Percentiles rank a stretch among this genome's conserved stretches.
Evolutionary conservation across 805 yeast species (phyloP).

Genomic region (Priceomyces castillae): DNA sequence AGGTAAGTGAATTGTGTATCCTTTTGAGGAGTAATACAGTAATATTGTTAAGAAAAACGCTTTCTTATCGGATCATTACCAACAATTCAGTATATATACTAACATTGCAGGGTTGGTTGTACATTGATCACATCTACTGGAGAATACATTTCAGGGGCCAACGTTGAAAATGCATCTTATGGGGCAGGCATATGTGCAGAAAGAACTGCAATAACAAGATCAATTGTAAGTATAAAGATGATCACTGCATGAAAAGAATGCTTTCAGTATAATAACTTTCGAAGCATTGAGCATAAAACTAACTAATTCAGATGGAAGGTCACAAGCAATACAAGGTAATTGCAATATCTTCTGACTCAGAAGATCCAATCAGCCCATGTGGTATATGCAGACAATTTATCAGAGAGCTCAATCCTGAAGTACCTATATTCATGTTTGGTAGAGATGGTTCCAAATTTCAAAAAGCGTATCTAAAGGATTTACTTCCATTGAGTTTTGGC

Average conservation of each 20-base stretch:
- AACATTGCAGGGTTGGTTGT: slow-evolving; percentile 67
- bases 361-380: slow-evolving; percentile 74
- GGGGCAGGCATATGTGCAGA: slow-evolving; percentile 52
- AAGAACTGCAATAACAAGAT: slow-evolving; percentile 34
- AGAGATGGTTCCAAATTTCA: slow-evolving; percentile 44
- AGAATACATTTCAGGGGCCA: slow-evolving; percentile 65
- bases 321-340: slow-evolving; percentile 50
- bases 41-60: too few species aligned
- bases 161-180: slow-evolving; percentile 90
- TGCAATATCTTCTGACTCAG: slow-evolving; percentile 63
- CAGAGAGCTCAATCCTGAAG: slow-evolving; percentile 66
- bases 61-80: too few species aligned
- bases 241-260: not conserved
- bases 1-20: slow-evolving; percentile 31
- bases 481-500: slow-evolving; percentile 84
- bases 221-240: slow-evolving; percentile 25
- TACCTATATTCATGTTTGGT: slow-evolving; percentile 70
- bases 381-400: slow-evolving; percentile 92
- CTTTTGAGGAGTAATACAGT: too few species aligned
- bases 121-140: slow-evolving; percentile 55
- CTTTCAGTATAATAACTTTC: not conserved
- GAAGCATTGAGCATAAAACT: slow-evolving; percentile 4
- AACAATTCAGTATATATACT: not conserved
- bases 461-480: slow-evolving; percentile 52
- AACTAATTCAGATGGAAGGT: slow-evolving; percentile 35